Evolutionary conservation across 768 basidiomycete species (phyloP).

Genomic region (Neoboletus magnificus): DNA sequence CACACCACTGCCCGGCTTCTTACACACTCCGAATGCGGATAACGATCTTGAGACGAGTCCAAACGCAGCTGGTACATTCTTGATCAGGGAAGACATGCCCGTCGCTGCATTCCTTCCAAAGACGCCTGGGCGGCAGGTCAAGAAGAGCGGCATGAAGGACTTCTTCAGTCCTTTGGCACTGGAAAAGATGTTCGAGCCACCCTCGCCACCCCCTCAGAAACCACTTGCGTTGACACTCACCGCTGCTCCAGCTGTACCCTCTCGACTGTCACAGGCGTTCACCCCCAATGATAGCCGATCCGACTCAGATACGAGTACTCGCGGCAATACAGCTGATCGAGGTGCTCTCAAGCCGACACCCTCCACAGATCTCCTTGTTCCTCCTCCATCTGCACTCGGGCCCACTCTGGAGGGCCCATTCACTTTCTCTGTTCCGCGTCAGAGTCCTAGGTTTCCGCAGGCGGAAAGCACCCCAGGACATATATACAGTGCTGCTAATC

Average conservation of each 20-base stretch:
- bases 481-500: conserved; percentile 18
- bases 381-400: conserved; percentile 27
- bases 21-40: conserved; percentile 43
- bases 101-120: conserved; percentile 55
- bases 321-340: conserved; percentile 11
- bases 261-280: conserved; percentile 38
- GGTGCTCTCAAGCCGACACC: conserved; percentile 2
- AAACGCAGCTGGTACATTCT: conserved; percentile 61
- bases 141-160: conserved; percentile 65
- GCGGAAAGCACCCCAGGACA: conserved; percentile 59
- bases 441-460: conserved; percentile 40
- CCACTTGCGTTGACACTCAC: conserved; percentile 19
- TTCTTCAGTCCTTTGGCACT: conserved; percentile 87
- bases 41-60: conserved; percentile 31
- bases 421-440: conserved; percentile 68
- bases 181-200: conserved; percentile 92
- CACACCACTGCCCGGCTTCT: conserved; percentile 45
- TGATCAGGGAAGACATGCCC: conserved; percentile 68
- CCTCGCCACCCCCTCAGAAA: conserved; percentile 61
- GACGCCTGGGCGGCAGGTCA: conserved; percentile 55
- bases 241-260: conserved; percentile 32
- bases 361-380: conserved; percentile 6
- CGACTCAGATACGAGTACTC: conserved; percentile 18
- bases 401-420: conserved; percentile 58
- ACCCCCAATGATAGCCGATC: conserved; percentile 29